Evolutionary conservation across 805 yeast genomes (phyloP), one percentile per base, ranked within the genome.

Genomic region (Maudiozyma barnettii): DNA sequence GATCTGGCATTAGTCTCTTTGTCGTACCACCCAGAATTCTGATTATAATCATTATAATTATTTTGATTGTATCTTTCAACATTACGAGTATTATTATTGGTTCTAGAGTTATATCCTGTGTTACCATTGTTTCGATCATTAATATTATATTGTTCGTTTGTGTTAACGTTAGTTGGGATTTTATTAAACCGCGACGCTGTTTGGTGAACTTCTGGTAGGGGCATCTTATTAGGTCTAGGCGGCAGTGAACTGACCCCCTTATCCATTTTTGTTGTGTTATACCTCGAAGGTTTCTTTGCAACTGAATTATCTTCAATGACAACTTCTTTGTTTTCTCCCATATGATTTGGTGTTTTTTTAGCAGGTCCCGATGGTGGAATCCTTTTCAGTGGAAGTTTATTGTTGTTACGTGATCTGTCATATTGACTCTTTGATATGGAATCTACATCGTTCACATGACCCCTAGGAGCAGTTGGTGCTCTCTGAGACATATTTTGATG

Each of bases 391-490:
- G 30, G 30, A 26, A 22, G 20, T 35, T 21, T n/a, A 36, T 21
- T 35, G 40, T 37, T 21, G 5, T 36, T 49, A 20, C 22, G 37
- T 37, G 40, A 37, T 3, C 5, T 33, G 14, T 12, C 20, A 19
- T 29, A 33, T 7, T 18, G 35, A 14, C 26, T 29, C 19, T 35
- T 46, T 14, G 36, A 9, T 6, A 33, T 45, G n/a, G 26, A 30
- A 16, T 18, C 12, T 3, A 46, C 45, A 42, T 59, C 63, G n/a
- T 54, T 47, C 3, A 52, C 45, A 49, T 63, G 67, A 5, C 67
- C 68, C 37, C 49, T 54, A 5, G 66, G 67, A 5, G 67, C 67
- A 2, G 65, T 53, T 20, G 66, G 68, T 1, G 59, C 65, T 42
- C 55, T 59, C 41, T 58, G 66, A 5, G 66, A 60, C 56, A 63